phyloP scores from a whole-genome alignment of 2,329 filamentous ascomycete genomes.

The Exophiala sp. region DNA sequence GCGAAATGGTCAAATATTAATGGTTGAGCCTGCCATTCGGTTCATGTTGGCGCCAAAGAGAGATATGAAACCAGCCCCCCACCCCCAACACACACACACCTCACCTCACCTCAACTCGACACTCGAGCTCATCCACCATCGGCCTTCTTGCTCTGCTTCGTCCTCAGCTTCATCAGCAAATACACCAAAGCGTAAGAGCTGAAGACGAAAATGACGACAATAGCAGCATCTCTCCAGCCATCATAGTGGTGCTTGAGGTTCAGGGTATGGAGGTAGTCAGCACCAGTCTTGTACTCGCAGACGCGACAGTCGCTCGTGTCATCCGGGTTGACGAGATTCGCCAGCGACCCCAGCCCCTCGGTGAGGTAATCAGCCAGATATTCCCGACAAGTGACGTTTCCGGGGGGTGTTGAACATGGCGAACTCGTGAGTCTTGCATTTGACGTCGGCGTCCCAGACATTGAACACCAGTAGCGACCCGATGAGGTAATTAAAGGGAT shows the following conservation, averaged over 20 bases:
- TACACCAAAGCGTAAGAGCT: constrained; percentile 50
- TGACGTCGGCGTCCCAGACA: constrained; percentile 44
- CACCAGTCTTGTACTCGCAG: constrained; percentile 54
- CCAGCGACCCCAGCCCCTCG: not conserved
- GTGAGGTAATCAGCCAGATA: constrained; percentile 48
- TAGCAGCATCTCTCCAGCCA: constrained; percentile 61
- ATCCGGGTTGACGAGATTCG: constrained; percentile 55
- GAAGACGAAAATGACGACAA: constrained; percentile 52
- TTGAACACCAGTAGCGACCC: constrained; percentile 51
- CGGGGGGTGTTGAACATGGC: constrained; percentile 42
- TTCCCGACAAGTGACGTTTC: constrained; percentile 50
- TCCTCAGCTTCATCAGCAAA: constrained; percentile 36
- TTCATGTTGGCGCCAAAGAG: no score
- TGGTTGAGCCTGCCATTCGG: no score
- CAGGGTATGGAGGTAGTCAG: constrained; percentile 55
- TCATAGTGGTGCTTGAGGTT: constrained; percentile 58
- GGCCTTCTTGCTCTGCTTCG: constrained; percentile 37
- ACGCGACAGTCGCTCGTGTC: constrained; percentile 53
- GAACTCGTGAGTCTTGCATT: constrained; percentile 47
- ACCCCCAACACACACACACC: no score
- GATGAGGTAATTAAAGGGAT: constrained; percentile 59
- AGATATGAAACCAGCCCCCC: no score
- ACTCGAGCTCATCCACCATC: constrained; percentile 33
- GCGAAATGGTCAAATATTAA: no score
- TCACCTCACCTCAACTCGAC: no score